phyloP scores from a whole-genome alignment of 139 green algal species.

The Tetradesmus obliquus region DNA sequence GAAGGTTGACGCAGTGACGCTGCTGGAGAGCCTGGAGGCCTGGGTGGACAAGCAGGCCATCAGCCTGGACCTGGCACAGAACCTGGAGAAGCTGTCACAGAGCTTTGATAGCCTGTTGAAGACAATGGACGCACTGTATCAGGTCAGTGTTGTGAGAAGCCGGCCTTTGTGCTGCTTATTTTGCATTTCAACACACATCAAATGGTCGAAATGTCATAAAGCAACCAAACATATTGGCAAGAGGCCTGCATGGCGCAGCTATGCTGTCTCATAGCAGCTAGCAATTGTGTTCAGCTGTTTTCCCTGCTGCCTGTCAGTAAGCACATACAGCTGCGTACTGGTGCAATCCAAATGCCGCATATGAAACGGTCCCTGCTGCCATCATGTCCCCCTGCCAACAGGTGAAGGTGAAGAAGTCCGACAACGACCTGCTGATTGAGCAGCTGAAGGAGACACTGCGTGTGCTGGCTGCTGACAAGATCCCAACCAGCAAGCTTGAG shows the following conservation, averaged over 20 bases:
- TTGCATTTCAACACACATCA: neutral
- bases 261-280: too few relatives aligned
- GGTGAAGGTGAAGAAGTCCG: constrained; percentile 72
- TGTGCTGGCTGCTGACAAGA: constrained; percentile 36
- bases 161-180: neutral
- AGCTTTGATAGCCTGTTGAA: constrained; percentile 71
- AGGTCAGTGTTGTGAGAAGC: constrained; percentile 38
- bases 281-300: too few relatives aligned
- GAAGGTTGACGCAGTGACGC: constrained; percentile 46
- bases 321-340: neutral
- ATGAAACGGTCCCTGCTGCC: neutral
- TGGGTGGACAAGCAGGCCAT: constrained; percentile 75
- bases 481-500: constrained; percentile 65
- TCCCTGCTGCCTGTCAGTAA: neutral
- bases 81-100: constrained; percentile 49
- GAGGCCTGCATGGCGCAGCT: too few relatives aligned
- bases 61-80: constrained; percentile 74
- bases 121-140: constrained; percentile 87
- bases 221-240: too few relatives aligned
- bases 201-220: neutral
- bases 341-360: neutral
- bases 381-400: constrained; percentile 30
- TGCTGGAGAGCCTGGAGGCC: constrained; percentile 73
- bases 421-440: constrained; percentile 82
- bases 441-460: constrained; percentile 77